phyloP scores from a whole-genome alignment of 1,139 yeast species.

The Yarrowia galli region DNA sequence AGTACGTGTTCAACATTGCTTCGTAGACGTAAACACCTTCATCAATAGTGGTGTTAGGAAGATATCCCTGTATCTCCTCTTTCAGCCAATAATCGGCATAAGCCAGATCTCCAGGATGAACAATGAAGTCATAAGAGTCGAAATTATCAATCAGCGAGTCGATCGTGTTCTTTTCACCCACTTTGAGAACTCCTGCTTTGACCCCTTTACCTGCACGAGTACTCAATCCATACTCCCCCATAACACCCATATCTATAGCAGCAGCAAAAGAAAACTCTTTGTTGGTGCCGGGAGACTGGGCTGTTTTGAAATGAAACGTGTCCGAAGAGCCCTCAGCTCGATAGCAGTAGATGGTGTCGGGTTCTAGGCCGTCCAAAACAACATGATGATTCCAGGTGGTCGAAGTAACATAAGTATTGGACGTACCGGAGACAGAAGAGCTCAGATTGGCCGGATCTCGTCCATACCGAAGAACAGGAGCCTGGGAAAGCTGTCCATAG shows the following conservation, averaged over 20 bases:
- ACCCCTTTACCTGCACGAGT: background rate
- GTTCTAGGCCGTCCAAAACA: background rate
- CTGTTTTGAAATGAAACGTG: background rate
- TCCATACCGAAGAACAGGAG: background rate
- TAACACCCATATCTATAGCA: background rate
- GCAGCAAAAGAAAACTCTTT: background rate
- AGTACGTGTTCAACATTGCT: background rate
- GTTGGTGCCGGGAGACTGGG: background rate
- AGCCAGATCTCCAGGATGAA: background rate
- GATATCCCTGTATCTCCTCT: background rate
- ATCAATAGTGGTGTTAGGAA: background rate
- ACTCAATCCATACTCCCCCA: background rate
- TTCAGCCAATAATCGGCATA: background rate
- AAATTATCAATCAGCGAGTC: background rate
- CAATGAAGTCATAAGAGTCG: background rate
- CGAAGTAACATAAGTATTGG: background rate
- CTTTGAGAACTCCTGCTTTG: background rate
- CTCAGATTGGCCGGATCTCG: background rate
- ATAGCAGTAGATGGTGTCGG: background rate
- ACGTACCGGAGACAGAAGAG: background rate
- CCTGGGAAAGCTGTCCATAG: background rate
- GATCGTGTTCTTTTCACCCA: background rate
- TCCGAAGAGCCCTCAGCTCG: background rate
- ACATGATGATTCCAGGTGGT: background rate
- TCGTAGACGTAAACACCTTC: background rate